Evolutionary conservation across 768 basidiomycete species (phyloP).

Genomic region (Phallus indusiatus): DNA sequence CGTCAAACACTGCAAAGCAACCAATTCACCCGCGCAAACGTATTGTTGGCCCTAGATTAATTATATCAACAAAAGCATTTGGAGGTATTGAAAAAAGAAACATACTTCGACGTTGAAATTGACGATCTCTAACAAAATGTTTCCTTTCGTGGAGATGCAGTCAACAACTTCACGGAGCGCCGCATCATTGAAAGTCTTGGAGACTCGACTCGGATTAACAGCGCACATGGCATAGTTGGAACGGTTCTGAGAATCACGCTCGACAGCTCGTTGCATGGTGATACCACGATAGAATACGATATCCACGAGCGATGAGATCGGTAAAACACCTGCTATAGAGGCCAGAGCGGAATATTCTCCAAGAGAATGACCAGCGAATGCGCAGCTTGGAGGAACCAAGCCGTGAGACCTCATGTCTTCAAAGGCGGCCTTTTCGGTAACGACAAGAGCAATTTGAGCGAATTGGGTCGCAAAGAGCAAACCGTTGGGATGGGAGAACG

Average conservation of each 20-base stretch:
- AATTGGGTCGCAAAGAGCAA: slow-evolving; percentile 97
- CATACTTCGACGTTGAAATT: slow-evolving; percentile 89
- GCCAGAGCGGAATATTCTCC: slow-evolving; percentile 98
- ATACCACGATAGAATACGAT: slow-evolving; percentile 99
- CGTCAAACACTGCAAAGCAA: slow-evolving; percentile 87
- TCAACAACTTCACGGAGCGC: slow-evolving; percentile 98
- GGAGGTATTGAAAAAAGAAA: not conserved
- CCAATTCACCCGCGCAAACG: slow-evolving; percentile 94
- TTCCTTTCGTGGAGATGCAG: slow-evolving; percentile 65
- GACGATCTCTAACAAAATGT: slow-evolving; percentile 90
- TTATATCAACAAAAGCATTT: not conserved
- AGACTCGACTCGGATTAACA: slow-evolving; percentile 94
- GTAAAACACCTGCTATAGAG: slow-evolving; percentile 93
- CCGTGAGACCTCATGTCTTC: slow-evolving; percentile 98
- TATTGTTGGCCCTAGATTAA: slow-evolving; percentile 89
- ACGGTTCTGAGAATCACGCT: slow-evolving; percentile 85
- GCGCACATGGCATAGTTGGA: slow-evolving; percentile 99
- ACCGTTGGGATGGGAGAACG: slow-evolving; percentile 95
- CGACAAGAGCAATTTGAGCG: slow-evolving; percentile 95
- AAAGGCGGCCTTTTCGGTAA: slow-evolving; percentile 96
- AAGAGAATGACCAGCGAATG: slow-evolving; percentile 96
- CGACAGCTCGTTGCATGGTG: slow-evolving; percentile 99
- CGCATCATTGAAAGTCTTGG: slow-evolving; percentile 87
- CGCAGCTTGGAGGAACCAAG: slow-evolving; percentile 83
- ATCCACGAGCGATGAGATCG: slow-evolving; percentile 90